Base-by-base conservation (phyloP, 441 rosid species). In the Hura crepitans region DNA sequence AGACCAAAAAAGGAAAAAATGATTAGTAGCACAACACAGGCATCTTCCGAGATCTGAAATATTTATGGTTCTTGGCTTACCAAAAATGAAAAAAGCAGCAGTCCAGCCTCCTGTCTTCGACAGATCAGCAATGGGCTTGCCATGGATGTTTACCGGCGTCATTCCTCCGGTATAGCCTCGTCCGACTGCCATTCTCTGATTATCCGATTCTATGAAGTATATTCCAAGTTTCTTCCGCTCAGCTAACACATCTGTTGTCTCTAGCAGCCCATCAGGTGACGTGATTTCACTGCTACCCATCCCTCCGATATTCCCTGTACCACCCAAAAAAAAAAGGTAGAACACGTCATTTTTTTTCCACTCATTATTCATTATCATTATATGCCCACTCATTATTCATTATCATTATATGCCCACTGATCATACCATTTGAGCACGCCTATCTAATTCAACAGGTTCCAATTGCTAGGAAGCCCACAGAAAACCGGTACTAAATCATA, bases 51-150 rank as follows among this genome's bases (percentile, higher is more conserved):
- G 37, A 5, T 35, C 7, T 35, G 51, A n/a, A 30, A 17, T 3
- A 15, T 42, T 9, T 47, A 43, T 60, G 27, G 18, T 54, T 6
- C 0, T 12, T n/a, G 7, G 54, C 27, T 65, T 81, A 93, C 97
- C 98, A 25, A 93, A 91, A 69, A 91, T 93, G 87, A 93, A 93
- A 54, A 91, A 66, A 75, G 97, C 95, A 13, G 97, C 98, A 49
- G 82, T 67, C 98, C 98, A 91, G 67, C 98, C 97, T 39, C 97
- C 98, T 5, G 98, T 91, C 76, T 81, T 88, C 0, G 97, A 86
- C 60, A 91, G 96, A 77, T 93, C 88, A 1, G 89, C 30, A 33
- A 93, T 91, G 57, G 96, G 97, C 67, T 93, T 91, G 30, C 96
- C 95, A 37, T 70, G 92, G 69, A 93, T 79, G 70, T 91, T 79